These are phyloP conservation scores for Chalciporus piperatus DNA, from an alignment of 768 basidiomycete genomes.

Conservation along the genomic window DNA sequence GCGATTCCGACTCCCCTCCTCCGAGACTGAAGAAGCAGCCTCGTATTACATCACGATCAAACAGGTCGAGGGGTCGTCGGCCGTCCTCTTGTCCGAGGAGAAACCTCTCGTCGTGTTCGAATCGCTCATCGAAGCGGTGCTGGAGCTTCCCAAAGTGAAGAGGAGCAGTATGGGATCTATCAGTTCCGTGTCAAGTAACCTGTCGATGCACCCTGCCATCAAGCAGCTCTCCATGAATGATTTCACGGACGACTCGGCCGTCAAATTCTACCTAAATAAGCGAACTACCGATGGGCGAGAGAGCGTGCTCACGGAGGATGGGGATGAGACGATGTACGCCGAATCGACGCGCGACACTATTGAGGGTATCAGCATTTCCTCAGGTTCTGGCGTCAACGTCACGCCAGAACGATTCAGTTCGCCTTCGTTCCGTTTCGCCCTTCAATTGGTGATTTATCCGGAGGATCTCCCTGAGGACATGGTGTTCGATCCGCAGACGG, in stretches of 20 bases:
- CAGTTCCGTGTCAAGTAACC: constrained; percentile 86
- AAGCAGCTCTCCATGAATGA: constrained; percentile 94
- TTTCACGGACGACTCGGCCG: constrained; percentile 93
- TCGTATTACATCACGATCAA: constrained; percentile 90
- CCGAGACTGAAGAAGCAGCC: constrained; percentile 49
- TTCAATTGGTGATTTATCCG: constrained; percentile 85
- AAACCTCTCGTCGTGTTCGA: constrained; percentile 91
- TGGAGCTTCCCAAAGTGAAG: constrained; percentile 84
- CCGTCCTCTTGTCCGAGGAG: constrained; percentile 67
- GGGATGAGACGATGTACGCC: constrained; percentile 39
- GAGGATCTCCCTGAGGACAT: constrained; percentile 93
- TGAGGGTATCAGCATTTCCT: constrained; percentile 17
- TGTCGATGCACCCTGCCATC: constrained; percentile 95
- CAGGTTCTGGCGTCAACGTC: constrained; percentile 40
- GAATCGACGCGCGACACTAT: constrained; percentile 36
- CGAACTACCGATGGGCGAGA: constrained; percentile 44
- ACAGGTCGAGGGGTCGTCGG: constrained; percentile 85
- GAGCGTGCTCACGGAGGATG: constrained; percentile 42
- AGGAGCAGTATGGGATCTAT: constrained; percentile 92
- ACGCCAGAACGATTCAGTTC: constrained; percentile 75
- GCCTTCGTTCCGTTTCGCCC: constrained; percentile 78
- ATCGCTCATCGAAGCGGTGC: constrained; percentile 74
- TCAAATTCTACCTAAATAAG: constrained; percentile 94
- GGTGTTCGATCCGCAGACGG: constrained; percentile 89
- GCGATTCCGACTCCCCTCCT: constrained; percentile 78